A percentile compares a stretch with the other conserved stretches of the same genome.
Conservation (phyloP, 2,329 filamentous ascomycete genomes). For the Colletotrichum sp. region DNA sequence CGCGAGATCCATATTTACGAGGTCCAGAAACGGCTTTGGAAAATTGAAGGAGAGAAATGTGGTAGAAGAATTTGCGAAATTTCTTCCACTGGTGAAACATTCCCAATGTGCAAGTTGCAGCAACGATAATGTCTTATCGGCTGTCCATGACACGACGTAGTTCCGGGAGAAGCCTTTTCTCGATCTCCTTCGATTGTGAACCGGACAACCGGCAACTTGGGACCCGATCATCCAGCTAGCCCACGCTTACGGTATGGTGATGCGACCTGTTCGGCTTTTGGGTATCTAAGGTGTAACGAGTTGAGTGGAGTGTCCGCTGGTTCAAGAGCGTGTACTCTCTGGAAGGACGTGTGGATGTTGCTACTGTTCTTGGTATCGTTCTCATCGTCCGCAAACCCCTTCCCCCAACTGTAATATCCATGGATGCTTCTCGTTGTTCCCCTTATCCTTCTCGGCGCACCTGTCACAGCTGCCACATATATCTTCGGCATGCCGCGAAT, state of each 20-base stretch:
- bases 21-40: not conserved
- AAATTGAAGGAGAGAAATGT: not conserved
- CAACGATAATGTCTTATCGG: not conserved
- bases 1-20: not conserved
- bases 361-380: no score
- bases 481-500: not conserved
- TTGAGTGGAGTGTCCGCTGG: no score
- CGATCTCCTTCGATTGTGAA: not conserved
- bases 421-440: not conserved
- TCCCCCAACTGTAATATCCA: no score
- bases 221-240: no score
- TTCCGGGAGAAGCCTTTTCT: not conserved
- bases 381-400: no score
- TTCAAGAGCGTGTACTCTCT: no score
- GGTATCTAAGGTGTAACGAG: no score
- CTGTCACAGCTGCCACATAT: fast-evolving
- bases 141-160: not conserved
- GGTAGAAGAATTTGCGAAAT: not conserved
- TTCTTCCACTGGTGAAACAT: not conserved
- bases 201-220: not conserved
- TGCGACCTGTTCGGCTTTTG: no score
- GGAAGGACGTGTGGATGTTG: no score
- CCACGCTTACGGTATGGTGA: no score
- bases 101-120: not conserved
- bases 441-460: not conserved